Base-by-base conservation (phyloP, 148 eudicot species). In the Persicaria tinctoria region DNA sequence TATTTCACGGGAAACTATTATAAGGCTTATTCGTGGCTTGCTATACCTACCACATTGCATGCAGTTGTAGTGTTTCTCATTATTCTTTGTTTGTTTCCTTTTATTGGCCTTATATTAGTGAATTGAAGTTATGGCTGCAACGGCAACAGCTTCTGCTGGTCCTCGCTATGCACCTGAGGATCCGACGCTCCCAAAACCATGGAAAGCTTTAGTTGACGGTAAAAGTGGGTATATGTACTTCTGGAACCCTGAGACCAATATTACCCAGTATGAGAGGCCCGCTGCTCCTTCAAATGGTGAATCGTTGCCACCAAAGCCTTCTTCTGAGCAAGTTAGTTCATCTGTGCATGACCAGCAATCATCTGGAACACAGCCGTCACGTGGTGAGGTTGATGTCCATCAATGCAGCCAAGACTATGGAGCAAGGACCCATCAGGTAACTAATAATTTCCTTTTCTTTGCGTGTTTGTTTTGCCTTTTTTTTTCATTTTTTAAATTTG, bases 231-330 rank as follows among this genome's bases (percentile, higher is more conserved):
- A 83, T 77, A 83, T 92, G 77, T 95, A 95, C 88, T 95, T 84
- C 68, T 95, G 99, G 99, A 95, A 95, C 73, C 99, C 93, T 8
- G 99, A 84, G 80, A 95, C 99, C 69, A 95, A 95, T 83, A 87
- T 89, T 41, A 95, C 99, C 11, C 99, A 95, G 77, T 95, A 95
- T 80, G 92, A 92, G 87, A 90, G 79, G 82, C 99, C 99, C 55
- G 83, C 54, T 75, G 81, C 86, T n/a, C 48, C 86, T 51, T 44
- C 85, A 7, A 66, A 74, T 49, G 77, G 66, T 8, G 81, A 70
- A 38, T 73, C 88, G 4, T 69, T 62, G 48, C 74, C 84, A 13
- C 54, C 81, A 6, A 81, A 83, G 82, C 68, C 80, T 11, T 70
- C 85, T 0, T 64, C 85, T 11, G 82, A 76, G 17, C 68, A 87